phyloP scores from a whole-genome alignment of 345 rosid genomes.

The Geranium rotundifolium region DNA sequence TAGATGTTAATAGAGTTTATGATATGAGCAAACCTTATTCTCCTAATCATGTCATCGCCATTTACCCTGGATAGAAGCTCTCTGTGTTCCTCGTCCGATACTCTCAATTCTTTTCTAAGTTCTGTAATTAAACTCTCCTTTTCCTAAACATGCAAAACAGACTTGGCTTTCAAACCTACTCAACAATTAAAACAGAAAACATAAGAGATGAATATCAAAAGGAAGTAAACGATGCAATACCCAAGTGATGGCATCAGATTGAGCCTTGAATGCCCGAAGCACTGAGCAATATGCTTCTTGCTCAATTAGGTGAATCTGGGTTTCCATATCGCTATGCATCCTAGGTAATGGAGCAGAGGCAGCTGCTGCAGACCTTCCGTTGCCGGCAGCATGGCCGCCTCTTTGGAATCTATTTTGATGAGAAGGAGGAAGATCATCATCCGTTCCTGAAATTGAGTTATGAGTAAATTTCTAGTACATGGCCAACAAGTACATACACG shows the following conservation, averaged over 20 bases:
- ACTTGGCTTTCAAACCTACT: constrained; percentile 5
- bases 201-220: not conserved
- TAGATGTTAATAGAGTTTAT: constrained; percentile 6
- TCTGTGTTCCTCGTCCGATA: constrained; percentile 94
- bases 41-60: constrained; percentile 65
- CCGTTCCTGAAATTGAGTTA: constrained; percentile 60
- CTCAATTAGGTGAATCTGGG: constrained; percentile 79
- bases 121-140: too few species aligned
- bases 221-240: constrained; percentile 33
- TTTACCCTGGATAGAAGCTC: constrained; percentile 74
- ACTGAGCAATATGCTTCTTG: constrained; percentile 86
- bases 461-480: not conserved
- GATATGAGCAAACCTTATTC: constrained; percentile 61
- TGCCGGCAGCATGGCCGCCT: constrained; percentile 57
- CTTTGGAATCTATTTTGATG: constrained; percentile 84
- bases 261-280: constrained; percentile 94
- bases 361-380: constrained; percentile 66
- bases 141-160: constrained; percentile 40
- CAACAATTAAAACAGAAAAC: not conserved
- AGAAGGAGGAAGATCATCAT: constrained; percentile 94
- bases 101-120: constrained; percentile 90
- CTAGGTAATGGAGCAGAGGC: constrained; percentile 54
- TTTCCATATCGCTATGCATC: constrained; percentile 76
- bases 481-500: not conserved
- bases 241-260: constrained; percentile 96